Evolutionary conservation across 176 grass and related monocot species (phyloP), one percentile per base, ranked within the genome.

Genomic region (Rhynchospora breviuscula): DNA sequence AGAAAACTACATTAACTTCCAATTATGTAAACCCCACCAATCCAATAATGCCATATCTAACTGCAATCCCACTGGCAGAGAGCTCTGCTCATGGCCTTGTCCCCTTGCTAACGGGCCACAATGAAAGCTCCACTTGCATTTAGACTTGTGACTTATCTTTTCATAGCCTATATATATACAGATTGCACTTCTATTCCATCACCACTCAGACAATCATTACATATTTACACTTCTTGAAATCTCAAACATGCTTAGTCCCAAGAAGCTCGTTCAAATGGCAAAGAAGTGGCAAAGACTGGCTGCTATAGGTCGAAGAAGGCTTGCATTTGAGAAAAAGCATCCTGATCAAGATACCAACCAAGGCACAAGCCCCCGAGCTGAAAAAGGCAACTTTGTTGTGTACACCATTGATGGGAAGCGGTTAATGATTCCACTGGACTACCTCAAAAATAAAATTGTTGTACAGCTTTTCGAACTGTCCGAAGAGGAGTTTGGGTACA

Each of bases 211-310:
- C 53, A 45, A 60, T 70, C 58, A 51, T 11, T 5, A 9, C 57
- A 57, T 49, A n/a, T 63, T 75, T 53, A 33, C 65, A 43, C 33
- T 3, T 79, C 46, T 7, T 9, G 63, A 86, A 65, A 81, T 53
- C 76, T 46, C 2, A 33, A 79, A 63, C 54, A 90, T 88, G 86
- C 8, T 93, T 71, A 90, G 49, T 84, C n/a, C 84, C 26, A 90
- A 85, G 76, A 91, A 68, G 62, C 69, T 92, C 14, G 52, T 80
- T 70, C 78, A 88, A 25, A 86, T 90, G 19, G 88, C 88, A 79
- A 82, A 79, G 13, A 94, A 86, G 48, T 94, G 88, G 92, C 87
- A 84, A 5, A 87, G 76, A 29, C 67, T 90, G 47, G 69, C 86
- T 0, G 62, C 63, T 1, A 12, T 90, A 2, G 75, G 86, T 7